phyloP scores from a whole-genome alignment of 495 filamentous ascomycete species.

The Pseudomonodictys pantanalensis region DNA sequence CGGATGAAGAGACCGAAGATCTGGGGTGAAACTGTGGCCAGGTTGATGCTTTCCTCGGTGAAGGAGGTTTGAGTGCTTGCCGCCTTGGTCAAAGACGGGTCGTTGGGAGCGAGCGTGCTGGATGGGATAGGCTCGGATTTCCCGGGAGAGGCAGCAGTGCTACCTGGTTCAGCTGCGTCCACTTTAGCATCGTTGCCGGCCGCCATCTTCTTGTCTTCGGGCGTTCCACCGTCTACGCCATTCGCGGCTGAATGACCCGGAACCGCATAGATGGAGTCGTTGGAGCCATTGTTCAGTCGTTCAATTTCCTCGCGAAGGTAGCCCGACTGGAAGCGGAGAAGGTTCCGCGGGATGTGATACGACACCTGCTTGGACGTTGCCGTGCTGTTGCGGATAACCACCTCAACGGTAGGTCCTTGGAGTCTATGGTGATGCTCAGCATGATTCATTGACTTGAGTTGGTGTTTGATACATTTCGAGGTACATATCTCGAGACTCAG shows the following conservation, averaged over 20 bases:
- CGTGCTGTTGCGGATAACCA: background rate
- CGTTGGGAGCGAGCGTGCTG: background rate
- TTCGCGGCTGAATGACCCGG: too few species aligned
- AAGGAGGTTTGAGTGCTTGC: background rate
- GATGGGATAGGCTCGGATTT: background rate
- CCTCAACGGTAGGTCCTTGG: background rate
- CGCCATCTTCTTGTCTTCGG: too few species aligned
- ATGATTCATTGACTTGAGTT: background rate
- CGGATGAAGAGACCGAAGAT: constrained; percentile 10
- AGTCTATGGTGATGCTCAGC: background rate
- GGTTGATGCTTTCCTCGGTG: background rate
- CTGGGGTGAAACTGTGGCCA: background rate
- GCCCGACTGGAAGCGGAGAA: background rate
- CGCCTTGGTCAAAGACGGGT: background rate
- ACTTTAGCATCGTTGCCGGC: too few species aligned
- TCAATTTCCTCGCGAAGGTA: background rate
- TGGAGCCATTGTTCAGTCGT: too few species aligned
- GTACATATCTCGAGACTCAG: background rate
- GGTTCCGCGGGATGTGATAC: background rate
- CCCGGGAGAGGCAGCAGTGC: too few species aligned
- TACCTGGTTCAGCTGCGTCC: too few species aligned
- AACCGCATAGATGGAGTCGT: too few species aligned
- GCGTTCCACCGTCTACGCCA: too few species aligned
- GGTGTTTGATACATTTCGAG: constrained; percentile 1
- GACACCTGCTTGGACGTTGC: background rate